Conservation (phyloP, 768 basidiomycete species). For the Podaxis rugospora region DNA sequence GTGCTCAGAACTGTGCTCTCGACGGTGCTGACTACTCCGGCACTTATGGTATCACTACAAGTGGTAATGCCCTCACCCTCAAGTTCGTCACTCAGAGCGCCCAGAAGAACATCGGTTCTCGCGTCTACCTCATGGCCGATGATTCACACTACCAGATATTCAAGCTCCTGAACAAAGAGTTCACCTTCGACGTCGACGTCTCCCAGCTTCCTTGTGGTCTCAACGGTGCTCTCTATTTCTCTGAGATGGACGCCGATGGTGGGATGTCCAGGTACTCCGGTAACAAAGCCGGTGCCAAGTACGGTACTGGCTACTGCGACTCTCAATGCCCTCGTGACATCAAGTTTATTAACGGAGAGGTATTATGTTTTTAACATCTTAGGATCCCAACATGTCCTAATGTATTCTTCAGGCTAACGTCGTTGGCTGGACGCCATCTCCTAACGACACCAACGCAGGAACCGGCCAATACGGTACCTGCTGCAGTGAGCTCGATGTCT, state of each 20-base stretch:
- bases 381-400: background rate
- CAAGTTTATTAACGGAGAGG: slow-evolving; percentile 57
- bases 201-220: slow-evolving; percentile 54
- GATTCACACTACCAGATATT: slow-evolving; percentile 40
- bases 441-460: slow-evolving; percentile 41
- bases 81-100: slow-evolving; percentile 40
- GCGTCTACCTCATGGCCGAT: slow-evolving; percentile 47
- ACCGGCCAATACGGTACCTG: slow-evolving; percentile 44
- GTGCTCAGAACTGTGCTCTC: slow-evolving; percentile 38
- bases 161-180: slow-evolving; percentile 51
- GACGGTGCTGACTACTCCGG: slow-evolving; percentile 45
- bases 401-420: slow-evolving; percentile 38
- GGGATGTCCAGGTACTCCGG: slow-evolving; percentile 40
- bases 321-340: slow-evolving; percentile 53
- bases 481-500: slow-evolving; percentile 59
- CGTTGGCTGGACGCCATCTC: slow-evolving; percentile 32
- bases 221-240: slow-evolving; percentile 58
- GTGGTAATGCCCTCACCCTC: slow-evolving; percentile 41
- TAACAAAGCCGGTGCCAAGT: slow-evolving; percentile 54
- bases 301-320: slow-evolving; percentile 34
- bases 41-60: slow-evolving; percentile 50
- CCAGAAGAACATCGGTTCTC: slow-evolving; percentile 36
- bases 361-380: slow-evolving; percentile 19
- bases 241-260: slow-evolving; percentile 54
- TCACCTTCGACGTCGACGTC: slow-evolving; percentile 59